Percentiles rank a stretch among this genome's conserved stretches.
phyloP scores from a whole-genome alignment of 1,139 yeast species.

The Williopsis jadinii region DNA sequence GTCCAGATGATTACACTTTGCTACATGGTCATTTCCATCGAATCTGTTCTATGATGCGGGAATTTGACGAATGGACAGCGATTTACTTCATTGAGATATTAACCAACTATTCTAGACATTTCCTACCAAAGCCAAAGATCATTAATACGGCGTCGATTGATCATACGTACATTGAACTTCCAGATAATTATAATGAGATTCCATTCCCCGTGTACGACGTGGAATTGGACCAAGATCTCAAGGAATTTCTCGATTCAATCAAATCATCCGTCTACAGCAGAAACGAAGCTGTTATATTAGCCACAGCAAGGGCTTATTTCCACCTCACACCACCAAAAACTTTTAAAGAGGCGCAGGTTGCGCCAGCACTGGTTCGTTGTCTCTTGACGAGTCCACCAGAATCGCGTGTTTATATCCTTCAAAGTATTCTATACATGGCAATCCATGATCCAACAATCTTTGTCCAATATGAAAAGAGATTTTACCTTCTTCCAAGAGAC shows the following conservation, averaged over 20 bases:
- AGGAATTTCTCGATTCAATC: constrained; percentile 43
- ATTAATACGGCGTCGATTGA: constrained; percentile 25
- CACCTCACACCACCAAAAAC: constrained; percentile 47
- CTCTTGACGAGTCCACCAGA: constrained; percentile 28
- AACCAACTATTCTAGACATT: constrained; percentile 58
- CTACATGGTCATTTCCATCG: constrained; percentile 69
- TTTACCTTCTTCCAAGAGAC: constrained; percentile 59
- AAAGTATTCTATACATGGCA: constrained; percentile 36
- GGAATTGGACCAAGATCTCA: constrained; percentile 48
- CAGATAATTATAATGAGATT: constrained; percentile 33
- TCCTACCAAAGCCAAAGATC: constrained; percentile 46
- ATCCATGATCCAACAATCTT: constrained; percentile 39
- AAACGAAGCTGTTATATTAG: constrained; percentile 59
- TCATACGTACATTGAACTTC: constrained; percentile 30
- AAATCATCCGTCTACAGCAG: constrained; percentile 39
- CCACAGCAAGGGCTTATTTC: constrained; percentile 48
- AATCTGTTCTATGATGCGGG: constrained; percentile 44
- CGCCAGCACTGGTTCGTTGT: constrained; percentile 42
- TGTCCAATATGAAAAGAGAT: constrained; percentile 39
- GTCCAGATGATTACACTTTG: constrained; percentile 51
- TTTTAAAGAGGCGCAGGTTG: constrained; percentile 41
- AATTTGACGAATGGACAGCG: constrained; percentile 79
- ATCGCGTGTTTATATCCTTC: constrained; percentile 33
- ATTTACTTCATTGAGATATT: constrained; percentile 52
- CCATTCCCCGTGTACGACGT: constrained; percentile 34